Base-by-base conservation (phyloP, 352 stramenopile species). In the Globisporangium abappressorium region DNA sequence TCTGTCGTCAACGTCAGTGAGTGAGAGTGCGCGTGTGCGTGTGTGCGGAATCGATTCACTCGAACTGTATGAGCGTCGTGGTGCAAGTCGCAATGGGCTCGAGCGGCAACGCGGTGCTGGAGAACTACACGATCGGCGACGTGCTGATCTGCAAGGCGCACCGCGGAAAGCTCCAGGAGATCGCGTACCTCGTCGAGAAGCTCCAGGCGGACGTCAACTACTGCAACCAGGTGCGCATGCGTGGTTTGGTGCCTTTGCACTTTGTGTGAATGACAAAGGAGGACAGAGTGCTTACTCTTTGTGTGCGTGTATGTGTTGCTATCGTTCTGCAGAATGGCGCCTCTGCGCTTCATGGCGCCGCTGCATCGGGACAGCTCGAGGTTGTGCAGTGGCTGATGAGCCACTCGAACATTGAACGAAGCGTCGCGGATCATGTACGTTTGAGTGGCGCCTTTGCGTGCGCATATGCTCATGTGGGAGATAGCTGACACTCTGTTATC, bases 71-170 rank as follows among this genome's bases (percentile, higher is more conserved):
- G 82, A 91, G 82, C 65, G 79, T 82, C 72, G 79, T 91, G 57
- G 66, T 88, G 62, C 84, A 92, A 68, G 69, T 91, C 56, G 78
- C 82, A 43, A 80, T 91, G 71, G 73, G 74, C 61, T 70, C 81
- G 59, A 74, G 67, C 51, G 78, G 73, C 56, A 79, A 79, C 65
- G 66, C 79, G 20, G 76, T 87, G 53, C 62, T 91, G 46, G 85
- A 92, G 62, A 92, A 76, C 73, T 93, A 90, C 73, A 92, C 85
- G 49, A 75, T 93, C n/a, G 87, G 87, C 57, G 87, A 95, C 69
- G 85, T 95, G 64, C 77, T 95, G 49, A 90, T 94, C 55, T 92
- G 85, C 66, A 95, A 95, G 66, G 82, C 84, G 41, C 87, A 95
- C 66, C 85, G 87, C 57, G 87, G 87, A 30, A 95, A 95, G 74